Percentiles rank a stretch among this genome's conserved stretches.
Conservation (phyloP, 106 monocot species). For the Chionographis japonica region DNA sequence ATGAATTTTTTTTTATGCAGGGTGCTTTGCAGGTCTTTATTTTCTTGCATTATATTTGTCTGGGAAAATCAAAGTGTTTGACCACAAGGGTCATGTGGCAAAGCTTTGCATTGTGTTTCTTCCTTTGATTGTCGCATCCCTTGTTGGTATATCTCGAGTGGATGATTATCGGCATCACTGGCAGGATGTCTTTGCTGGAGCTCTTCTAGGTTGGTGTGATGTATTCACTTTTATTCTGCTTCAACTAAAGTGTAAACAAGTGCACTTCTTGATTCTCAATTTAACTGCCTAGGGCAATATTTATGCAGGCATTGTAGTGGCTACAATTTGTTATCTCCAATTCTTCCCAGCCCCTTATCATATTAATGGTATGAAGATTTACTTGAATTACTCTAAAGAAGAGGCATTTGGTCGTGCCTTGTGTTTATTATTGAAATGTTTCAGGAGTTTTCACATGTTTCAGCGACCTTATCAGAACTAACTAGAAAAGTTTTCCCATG, state of each 20-base stretch:
- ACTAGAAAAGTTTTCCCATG: too few relatives aligned
- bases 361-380: constrained; percentile 41
- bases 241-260: neutral
- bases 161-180: constrained; percentile 87
- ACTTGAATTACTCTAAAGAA: constrained; percentile 4
- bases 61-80: constrained; percentile 64
- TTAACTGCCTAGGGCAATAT: neutral
- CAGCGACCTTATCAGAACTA: too few relatives aligned
- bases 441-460: too few relatives aligned
- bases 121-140: constrained; percentile 54
- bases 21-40: constrained; percentile 68
- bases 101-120: constrained; percentile 75
- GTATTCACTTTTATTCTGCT: neutral
- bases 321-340: constrained; percentile 64
- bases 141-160: constrained; percentile 65
- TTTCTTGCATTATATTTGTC: constrained; percentile 68
- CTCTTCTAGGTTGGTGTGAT: constrained; percentile 53
- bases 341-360: constrained; percentile 70
- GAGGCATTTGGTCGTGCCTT: neutral
- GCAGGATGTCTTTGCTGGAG: constrained; percentile 82
- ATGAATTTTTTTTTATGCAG: constrained; percentile 22
- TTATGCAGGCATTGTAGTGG: constrained; percentile 44
- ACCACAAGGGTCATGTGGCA: constrained; percentile 54
- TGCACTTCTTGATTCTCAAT: neutral
- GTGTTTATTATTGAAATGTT: neutral